Conservation (phyloP, 2,329 filamentous ascomycete genomes). For the Camillea tinctor region DNA sequence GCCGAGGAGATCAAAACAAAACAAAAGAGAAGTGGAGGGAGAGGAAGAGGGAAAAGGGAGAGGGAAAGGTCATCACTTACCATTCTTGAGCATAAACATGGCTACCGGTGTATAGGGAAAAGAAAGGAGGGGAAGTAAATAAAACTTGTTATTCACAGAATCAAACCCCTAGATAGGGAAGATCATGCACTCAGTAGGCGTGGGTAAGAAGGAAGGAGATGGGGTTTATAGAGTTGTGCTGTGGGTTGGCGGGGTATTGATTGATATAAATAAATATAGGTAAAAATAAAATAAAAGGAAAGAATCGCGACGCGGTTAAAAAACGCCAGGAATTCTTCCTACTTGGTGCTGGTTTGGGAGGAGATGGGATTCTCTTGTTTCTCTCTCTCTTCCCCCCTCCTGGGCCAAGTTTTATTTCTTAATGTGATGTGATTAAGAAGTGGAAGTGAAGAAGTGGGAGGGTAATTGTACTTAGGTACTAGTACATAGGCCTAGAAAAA, state of each 20-base stretch:
- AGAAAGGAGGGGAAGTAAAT: too few species aligned
- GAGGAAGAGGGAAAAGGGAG: constrained; percentile 8
- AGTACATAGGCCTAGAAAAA: too few species aligned
- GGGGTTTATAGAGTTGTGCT: not conserved
- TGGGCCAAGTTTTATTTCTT: not conserved
- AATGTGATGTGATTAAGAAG: not conserved
- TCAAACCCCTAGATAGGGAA: not conserved
- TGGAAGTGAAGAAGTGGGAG: too few species aligned
- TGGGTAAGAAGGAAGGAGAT: not conserved
- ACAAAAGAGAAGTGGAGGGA: too few species aligned
- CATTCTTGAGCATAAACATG: constrained; percentile 45
- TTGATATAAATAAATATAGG: not conserved
- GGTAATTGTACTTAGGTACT: too few species aligned
- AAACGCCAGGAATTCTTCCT: too few species aligned
- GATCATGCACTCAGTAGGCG: not conserved
- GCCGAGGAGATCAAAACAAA: too few species aligned
- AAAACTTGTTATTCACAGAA: not conserved
- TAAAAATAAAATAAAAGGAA: not conserved
- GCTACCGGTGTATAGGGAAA: too few species aligned
- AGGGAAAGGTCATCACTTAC: constrained; percentile 33
- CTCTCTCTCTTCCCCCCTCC: too few species aligned
- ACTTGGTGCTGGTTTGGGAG: too few species aligned
- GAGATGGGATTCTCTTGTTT: not conserved
- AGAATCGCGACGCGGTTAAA: not conserved
- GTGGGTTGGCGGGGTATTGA: not conserved